A percentile compares a stretch with the other conserved stretches of the same genome.
phyloP scores from a whole-genome alignment of 164 flowering plant species.

The Liriodendron chinense region DNA sequence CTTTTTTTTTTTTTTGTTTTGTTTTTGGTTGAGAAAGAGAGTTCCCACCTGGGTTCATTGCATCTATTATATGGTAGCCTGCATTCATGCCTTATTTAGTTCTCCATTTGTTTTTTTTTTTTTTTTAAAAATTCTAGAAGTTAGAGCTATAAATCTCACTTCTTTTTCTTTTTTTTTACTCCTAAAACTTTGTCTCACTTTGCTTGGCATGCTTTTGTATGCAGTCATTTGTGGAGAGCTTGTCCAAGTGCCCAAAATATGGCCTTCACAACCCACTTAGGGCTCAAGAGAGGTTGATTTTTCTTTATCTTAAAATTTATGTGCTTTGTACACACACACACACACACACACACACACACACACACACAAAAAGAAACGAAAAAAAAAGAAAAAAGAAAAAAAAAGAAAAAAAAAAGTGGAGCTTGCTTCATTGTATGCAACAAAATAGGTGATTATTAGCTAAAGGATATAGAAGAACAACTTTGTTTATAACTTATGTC shows the following conservation, averaged over 20 bases:
- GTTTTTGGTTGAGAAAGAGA: background rate
- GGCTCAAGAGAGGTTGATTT: conserved; percentile 75
- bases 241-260: conserved; percentile 85
- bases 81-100: background rate
- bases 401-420: too few relatives aligned
- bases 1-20: too few relatives aligned
- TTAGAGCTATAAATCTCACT: background rate
- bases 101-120: background rate
- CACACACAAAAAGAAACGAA: too few relatives aligned
- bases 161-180: too few relatives aligned
- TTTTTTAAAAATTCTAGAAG: background rate
- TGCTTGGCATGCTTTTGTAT: conserved; percentile 13
- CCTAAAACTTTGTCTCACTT: background rate
- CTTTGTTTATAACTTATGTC: too few relatives aligned
- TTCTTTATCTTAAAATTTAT: background rate
- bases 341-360: too few relatives aligned
- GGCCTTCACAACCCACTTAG: conserved; percentile 96
- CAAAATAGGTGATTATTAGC: too few relatives aligned
- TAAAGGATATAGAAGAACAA: too few relatives aligned
- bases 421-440: too few relatives aligned
- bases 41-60: background rate
- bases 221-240: conserved; percentile 97
- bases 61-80: background rate
- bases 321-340: background rate
- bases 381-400: too few relatives aligned